phyloP scores from a whole-genome alignment of 495 filamentous ascomycete genomes.

The Penicillium manginii region DNA sequence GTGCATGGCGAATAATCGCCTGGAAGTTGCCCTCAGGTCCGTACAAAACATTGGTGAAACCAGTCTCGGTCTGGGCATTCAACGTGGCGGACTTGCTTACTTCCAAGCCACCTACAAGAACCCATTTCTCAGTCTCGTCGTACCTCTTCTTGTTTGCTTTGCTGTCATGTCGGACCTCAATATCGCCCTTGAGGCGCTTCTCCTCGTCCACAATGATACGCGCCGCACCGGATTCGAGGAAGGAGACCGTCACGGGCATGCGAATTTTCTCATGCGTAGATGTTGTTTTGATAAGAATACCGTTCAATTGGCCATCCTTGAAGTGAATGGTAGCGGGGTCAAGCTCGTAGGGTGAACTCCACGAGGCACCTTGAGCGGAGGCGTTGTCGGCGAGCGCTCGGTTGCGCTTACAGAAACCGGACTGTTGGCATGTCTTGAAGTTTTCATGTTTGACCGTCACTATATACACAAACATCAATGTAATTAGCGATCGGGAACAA shows the following conservation, averaged over 20 bases:
- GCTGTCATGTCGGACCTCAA: constrained; percentile 83
- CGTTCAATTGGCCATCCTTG: constrained; percentile 78
- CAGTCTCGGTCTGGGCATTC: constrained; percentile 57
- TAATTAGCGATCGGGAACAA: not conserved
- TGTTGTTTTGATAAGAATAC: constrained; percentile 75
- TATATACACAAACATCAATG: constrained; percentile 32
- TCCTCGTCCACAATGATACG: constrained; percentile 90
- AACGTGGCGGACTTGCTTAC: constrained; percentile 68
- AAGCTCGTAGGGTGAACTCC: constrained; percentile 83
- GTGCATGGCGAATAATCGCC: constrained; percentile 78
- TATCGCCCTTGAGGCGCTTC: constrained; percentile 83
- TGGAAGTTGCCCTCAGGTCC: constrained; percentile 76
- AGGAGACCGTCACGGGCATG: constrained; percentile 82
- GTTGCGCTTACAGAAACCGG: constrained; percentile 95
- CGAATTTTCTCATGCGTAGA: constrained; percentile 66
- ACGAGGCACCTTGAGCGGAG: constrained; percentile 61
- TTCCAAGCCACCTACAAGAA: constrained; percentile 77
- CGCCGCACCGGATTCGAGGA: constrained; percentile 84
- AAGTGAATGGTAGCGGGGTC: constrained; percentile 70
- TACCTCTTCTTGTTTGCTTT: constrained; percentile 88
- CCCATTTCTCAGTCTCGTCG: constrained; percentile 87
- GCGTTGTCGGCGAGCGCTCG: constrained; percentile 83
- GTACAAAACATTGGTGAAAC: constrained; percentile 76
- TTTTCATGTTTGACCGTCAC: constrained; percentile 90
- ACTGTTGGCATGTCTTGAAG: constrained; percentile 94